A percentile compares a stretch with the other conserved stretches of the same genome.
These are phyloP conservation scores for Amphicarpaea edgeworthii DNA, from an alignment of 306 rosid genomes.

Conservation along the genomic window DNA sequence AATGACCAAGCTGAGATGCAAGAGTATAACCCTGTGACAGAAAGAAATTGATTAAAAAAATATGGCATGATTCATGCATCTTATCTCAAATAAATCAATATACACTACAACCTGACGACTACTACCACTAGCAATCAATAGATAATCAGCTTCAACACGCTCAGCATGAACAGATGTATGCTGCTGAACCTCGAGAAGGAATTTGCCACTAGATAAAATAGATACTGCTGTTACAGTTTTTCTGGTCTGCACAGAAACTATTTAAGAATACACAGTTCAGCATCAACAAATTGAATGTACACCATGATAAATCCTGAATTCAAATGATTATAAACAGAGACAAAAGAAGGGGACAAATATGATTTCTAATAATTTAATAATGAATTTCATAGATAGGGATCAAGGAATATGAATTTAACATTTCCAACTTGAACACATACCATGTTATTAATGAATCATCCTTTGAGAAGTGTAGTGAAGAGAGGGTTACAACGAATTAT, in stretches of 20 bases:
- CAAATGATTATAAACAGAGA: slow-evolving; percentile 32
- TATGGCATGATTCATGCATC: slow-evolving; percentile 28
- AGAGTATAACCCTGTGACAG: slow-evolving; percentile 78
- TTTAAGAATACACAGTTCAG: slow-evolving; percentile 53
- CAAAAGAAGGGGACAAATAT: background rate
- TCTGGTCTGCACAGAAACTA: slow-evolving; percentile 88
- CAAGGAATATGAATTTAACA: slow-evolving; percentile 49
- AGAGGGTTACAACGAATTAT: background rate
- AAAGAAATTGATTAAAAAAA: slow-evolving; percentile 43
- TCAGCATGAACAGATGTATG: slow-evolving; percentile 51
- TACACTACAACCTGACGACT: slow-evolving; percentile 75
- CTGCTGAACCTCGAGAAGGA: slow-evolving; percentile 69
- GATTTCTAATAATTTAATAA: slow-evolving; percentile 12
- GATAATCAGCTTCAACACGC: slow-evolving; percentile 76
- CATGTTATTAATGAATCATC: background rate
- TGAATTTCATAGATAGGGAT: slow-evolving; percentile 1
- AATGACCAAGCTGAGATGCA: slow-evolving; percentile 94
- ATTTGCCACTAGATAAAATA: slow-evolving; percentile 57
- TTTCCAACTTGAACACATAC: slow-evolving; percentile 31
- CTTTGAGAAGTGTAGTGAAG: background rate
- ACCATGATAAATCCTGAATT: slow-evolving; percentile 27
- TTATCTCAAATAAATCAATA: slow-evolving; percentile 42
- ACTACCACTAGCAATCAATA: slow-evolving; percentile 91
- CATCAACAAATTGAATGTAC: slow-evolving; percentile 35
- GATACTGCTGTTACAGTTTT: slow-evolving; percentile 71